Conservation (phyloP, 768 basidiomycete species). For the Coprinellus micaceus region DNA sequence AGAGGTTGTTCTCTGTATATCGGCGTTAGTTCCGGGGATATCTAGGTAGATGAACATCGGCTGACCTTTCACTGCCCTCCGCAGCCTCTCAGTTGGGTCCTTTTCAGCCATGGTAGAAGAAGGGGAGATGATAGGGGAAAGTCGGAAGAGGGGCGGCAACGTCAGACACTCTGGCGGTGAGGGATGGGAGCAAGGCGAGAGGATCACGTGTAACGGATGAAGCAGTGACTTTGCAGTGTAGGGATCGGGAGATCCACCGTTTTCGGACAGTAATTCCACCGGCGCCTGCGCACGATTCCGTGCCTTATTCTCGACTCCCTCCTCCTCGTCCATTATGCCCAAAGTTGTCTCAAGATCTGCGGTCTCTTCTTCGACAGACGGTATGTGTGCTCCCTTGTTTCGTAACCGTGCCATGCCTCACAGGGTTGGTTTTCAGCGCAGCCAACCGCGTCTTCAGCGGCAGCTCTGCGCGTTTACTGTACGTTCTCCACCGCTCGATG, state of each 20-base stretch:
- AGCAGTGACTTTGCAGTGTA: background rate
- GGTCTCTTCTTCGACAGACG: conserved; percentile 84
- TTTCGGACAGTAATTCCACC: conserved; percentile 6
- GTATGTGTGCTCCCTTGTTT: conserved; percentile 36
- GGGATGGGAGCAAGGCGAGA: conserved; percentile 5
- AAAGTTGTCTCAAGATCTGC: conserved; percentile 89
- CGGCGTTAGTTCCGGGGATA: conserved; percentile 7
- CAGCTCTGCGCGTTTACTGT: conserved; percentile 82
- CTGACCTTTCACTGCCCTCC: conserved; percentile 76
- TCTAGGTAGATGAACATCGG: conserved; percentile 1
- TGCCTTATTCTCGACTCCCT: conserved; percentile 7
- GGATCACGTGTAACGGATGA: background rate
- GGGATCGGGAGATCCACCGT: background rate
- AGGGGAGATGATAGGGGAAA: conserved; percentile 14
- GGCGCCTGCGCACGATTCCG: too few species aligned
- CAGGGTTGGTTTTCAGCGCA: conserved; percentile 44
- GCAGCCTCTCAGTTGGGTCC: conserved; percentile 69
- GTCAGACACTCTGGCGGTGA: background rate
- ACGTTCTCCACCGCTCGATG: conserved; percentile 24
- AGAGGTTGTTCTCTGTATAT: conserved; percentile 83
- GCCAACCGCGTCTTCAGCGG: conserved; percentile 74
- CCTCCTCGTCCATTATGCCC: conserved; percentile 58
- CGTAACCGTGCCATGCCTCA: background rate
- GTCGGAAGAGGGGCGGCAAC: background rate
- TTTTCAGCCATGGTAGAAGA: conserved; percentile 69